Evolutionary conservation across 352 stramenopile species (phyloP).

Genomic region (Phytopythium helicoides): DNA sequence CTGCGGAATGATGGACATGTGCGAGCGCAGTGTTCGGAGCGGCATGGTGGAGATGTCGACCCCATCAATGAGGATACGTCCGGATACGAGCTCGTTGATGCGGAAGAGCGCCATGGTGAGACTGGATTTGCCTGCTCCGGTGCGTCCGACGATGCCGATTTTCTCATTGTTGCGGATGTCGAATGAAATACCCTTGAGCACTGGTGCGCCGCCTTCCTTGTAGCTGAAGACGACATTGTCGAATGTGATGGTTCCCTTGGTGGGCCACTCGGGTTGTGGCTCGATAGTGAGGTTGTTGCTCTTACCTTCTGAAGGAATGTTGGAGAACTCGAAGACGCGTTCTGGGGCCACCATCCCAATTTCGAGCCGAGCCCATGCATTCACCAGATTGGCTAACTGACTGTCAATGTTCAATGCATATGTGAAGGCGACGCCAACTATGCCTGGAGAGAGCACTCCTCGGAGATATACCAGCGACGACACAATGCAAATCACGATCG

Average conservation of each 20-base stretch:
- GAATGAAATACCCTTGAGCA: conserved; percentile 66
- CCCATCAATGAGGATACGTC: conserved; percentile 34
- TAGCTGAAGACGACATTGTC: conserved; percentile 79
- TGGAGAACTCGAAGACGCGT: conserved; percentile 45
- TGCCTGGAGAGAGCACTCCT: conserved; percentile 35
- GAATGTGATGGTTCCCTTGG: conserved; percentile 65
- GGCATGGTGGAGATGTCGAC: conserved; percentile 32
- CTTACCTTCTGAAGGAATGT: conserved; percentile 17
- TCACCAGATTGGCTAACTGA: conserved; percentile 52
- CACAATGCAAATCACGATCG: conserved; percentile 26
- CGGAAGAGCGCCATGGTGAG: conserved; percentile 86
- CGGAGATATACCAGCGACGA: conserved; percentile 31
- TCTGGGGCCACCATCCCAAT: conserved; percentile 46
- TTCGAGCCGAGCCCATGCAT: conserved; percentile 19
- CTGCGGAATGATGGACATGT: conserved; percentile 58
- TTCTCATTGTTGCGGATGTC: conserved; percentile 49
- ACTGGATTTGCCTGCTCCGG: conserved; percentile 83
- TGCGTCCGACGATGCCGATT: conserved; percentile 87
- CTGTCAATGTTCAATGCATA: conserved; percentile 85
- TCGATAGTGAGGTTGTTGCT: conserved; percentile 14
- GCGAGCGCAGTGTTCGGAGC: conserved; percentile 19
- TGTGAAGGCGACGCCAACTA: conserved; percentile 84
- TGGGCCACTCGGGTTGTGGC: conserved; percentile 52
- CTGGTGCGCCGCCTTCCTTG: conserved; percentile 31
- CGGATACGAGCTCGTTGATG: conserved; percentile 67